Base-by-base conservation (phyloP, 306 rosid species). In the Cicer cuneatum region DNA sequence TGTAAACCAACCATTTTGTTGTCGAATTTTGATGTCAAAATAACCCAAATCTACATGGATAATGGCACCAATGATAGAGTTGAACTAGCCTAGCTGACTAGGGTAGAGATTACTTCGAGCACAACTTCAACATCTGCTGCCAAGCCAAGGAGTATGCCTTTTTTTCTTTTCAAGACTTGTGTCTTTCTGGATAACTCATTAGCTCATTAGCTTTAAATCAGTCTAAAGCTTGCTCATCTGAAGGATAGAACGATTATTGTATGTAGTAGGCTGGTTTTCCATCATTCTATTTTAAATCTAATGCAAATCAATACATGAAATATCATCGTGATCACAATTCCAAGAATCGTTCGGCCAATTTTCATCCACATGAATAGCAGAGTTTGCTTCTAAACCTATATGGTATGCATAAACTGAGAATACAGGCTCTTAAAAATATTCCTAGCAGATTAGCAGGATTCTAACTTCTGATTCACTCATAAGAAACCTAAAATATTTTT, bases 371-470 rank as follows among this genome's bases (percentile, higher is more conserved):
- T 37, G 56, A 38, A 49, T 7, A 39, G 21, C 67, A 8, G 35
- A 71, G 4, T 48, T 58, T 74, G 73, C 38, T 65, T 66, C 74
- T 10, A 29, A 42, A 56, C 13, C 54, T 12, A 54, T 72, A 54
- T 72, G 45, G 13, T 49, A 14, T 40, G 8, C 68, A 54, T 46
- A 21, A 40, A 49, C 45, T 46, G 47, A 43, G 8, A 13, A 9
- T n/a, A 14, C 38, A 33, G 39, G 33, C 46, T 74, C 58, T n/a
- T 41, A 40, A 57, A 57, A 14, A 51, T 51, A 51, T 51, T 15
- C 3, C 4, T 4, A 47, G 52, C 7, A 47, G 52, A 47, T 47
- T 4, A 11, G 7, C 52, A 47, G 0, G 52, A 7, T 47, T 47
- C 7, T 53, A 16, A 53, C 12, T 53, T 53, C 33, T 16, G 35